A percentile compares a stretch with the other conserved stretches of the same genome.
phyloP scores from a whole-genome alignment of 2,329 filamentous ascomycete species.

The Neonectria sp. region DNA sequence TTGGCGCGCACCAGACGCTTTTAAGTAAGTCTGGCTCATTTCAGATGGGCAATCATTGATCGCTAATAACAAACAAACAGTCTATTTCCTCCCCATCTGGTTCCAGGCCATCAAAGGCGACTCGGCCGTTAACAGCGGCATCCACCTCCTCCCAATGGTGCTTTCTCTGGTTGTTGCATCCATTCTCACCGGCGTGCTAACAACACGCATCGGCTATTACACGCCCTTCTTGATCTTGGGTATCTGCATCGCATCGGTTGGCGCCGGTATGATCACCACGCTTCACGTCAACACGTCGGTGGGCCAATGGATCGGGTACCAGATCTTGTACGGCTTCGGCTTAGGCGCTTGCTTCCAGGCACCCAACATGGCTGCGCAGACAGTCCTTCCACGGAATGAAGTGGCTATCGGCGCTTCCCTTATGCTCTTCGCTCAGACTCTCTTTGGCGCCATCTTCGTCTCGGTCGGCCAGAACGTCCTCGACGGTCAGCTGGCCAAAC shows the following conservation, averaged over 20 bases:
- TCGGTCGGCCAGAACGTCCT: slow-evolving; percentile 67
- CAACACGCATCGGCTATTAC: slow-evolving; percentile 58
- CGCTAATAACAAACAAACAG: neutral
- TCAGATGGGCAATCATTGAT: neutral
- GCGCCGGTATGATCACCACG: slow-evolving; percentile 60
- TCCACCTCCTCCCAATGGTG: slow-evolving; percentile 48
- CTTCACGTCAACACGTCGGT: slow-evolving; percentile 39
- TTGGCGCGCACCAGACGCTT: slow-evolving; percentile 49
- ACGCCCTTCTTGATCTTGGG: slow-evolving; percentile 56
- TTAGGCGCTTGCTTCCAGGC: slow-evolving; percentile 61
- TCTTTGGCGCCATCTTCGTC: slow-evolving; percentile 65
- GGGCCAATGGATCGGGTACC: slow-evolving; percentile 50
- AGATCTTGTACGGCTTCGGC: slow-evolving; percentile 59
- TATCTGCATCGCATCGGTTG: slow-evolving; percentile 51
- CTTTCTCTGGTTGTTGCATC: slow-evolving; percentile 48
- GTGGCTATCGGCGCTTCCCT: slow-evolving; percentile 63
- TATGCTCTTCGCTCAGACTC: slow-evolving; percentile 62
- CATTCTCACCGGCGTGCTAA: slow-evolving; percentile 47
- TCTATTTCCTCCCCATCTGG: slow-evolving; percentile 66
- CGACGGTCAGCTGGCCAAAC: slow-evolving; percentile 57
- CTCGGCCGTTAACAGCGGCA: slow-evolving; percentile 49
- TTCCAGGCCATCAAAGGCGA: slow-evolving; percentile 62
- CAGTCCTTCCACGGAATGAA: slow-evolving; percentile 58
- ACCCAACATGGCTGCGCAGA: slow-evolving; percentile 62
- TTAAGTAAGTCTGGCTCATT: slow-evolving; percentile 11